Percentiles rank a stretch among this genome's conserved stretches.
phyloP scores from a whole-genome alignment of 2,329 filamentous ascomycete genomes.

The Westerdykella aurantiaca region DNA sequence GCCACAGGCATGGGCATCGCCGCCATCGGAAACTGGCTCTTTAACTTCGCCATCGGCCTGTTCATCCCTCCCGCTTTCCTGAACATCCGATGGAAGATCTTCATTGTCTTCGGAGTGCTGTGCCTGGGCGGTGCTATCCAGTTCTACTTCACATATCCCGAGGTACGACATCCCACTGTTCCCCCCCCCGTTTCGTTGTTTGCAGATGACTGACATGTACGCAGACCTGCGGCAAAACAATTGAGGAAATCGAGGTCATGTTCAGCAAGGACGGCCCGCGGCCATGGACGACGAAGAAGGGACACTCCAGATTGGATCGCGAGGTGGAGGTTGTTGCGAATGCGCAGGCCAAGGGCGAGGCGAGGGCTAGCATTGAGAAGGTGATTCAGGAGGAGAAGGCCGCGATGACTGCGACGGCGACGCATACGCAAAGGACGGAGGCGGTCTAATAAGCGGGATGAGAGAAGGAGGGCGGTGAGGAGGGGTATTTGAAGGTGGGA shows the following conservation, averaged over 20 bases:
- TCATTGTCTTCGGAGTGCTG: conserved; percentile 47
- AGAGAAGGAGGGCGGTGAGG: too few relatives aligned
- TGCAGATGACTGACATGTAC: conserved; percentile 1
- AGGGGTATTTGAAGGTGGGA: too few relatives aligned
- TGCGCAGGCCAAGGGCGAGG: conserved; percentile 21
- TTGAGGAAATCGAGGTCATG: conserved; percentile 34
- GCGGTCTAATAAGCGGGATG: neutral
- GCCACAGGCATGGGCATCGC: conserved; percentile 56
- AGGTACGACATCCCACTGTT: conserved; percentile 17
- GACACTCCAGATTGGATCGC: conserved; percentile 27
- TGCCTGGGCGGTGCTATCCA: conserved; percentile 44
- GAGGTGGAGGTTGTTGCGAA: conserved; percentile 19
- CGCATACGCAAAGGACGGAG: conserved; percentile 1
- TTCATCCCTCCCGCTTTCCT: conserved; percentile 55
- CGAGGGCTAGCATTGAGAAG: conserved; percentile 17
- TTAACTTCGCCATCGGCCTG: conserved; percentile 57
- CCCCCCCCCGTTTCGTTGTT: neutral
- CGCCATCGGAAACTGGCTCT: conserved; percentile 45
- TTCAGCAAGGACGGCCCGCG: conserved; percentile 31
- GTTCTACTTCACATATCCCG: conserved; percentile 42
- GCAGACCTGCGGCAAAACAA: conserved; percentile 32
- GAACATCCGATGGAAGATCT: conserved; percentile 53
- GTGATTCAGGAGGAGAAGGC: conserved; percentile 16
- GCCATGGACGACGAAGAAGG: conserved; percentile 36
- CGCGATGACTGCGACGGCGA: conserved; percentile 1